Conservation (phyloP, 1,284 basidiomycete species). For the Limonomyces culmigenus region DNA sequence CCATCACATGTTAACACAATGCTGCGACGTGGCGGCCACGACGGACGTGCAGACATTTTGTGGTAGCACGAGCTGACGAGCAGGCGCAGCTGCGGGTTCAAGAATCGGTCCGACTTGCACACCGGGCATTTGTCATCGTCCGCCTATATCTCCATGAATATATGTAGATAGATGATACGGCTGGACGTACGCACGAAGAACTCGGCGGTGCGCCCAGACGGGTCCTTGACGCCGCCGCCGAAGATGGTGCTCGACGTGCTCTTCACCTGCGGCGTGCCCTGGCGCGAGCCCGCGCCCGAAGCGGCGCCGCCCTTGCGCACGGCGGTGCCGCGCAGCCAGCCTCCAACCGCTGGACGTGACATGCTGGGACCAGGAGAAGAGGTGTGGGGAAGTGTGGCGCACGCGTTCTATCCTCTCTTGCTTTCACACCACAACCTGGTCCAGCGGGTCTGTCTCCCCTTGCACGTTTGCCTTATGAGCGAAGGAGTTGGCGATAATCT, state of each 20-base stretch:
- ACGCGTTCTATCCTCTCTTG: no score
- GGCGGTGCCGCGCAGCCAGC: conserved; percentile 57
- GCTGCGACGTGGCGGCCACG: conserved; percentile 1
- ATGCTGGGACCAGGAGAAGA: no score
- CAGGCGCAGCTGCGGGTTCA: conserved; percentile 87
- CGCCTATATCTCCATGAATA: conserved; percentile 47
- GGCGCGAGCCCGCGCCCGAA: conserved; percentile 29
- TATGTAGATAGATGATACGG: no score
- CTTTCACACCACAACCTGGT: no score
- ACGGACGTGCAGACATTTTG: conserved; percentile 59
- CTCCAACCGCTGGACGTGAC: conserved; percentile 10
- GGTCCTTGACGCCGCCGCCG: conserved; percentile 68
- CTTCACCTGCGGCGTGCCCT: conserved; percentile 51
- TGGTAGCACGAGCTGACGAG: conserved; percentile 97
- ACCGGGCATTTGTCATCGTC: conserved; percentile 94
- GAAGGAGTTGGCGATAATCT: no score
- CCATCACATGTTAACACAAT: neutral
- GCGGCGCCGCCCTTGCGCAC: conserved; percentile 43
- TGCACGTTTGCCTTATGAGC: no score
- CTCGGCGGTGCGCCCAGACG: conserved; percentile 61
- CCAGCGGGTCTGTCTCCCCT: no score
- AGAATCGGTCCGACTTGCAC: conserved; percentile 91
- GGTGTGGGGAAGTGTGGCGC: no score
- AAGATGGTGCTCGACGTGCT: conserved; percentile 55
- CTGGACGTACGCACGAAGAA: conserved; percentile 56